These are phyloP conservation scores for Entomortierella lignicola DNA, from an alignment of 192 early-diverging fungal species.

Conservation along the genomic window DNA sequence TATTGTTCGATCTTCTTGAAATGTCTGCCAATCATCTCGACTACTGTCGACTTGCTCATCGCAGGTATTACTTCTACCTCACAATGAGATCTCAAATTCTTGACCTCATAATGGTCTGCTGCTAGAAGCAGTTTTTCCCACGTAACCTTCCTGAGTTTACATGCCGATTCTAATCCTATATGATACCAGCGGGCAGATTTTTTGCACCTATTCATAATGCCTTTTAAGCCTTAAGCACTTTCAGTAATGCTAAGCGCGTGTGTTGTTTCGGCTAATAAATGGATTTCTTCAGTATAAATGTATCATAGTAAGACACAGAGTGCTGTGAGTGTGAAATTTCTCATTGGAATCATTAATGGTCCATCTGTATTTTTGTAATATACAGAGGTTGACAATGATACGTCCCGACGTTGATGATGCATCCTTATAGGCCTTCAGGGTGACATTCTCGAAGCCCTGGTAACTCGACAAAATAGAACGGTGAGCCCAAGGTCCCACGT, in stretches of 20 bases:
- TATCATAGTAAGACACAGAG: conserved; percentile 4
- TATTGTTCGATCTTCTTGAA: conserved; percentile 6
- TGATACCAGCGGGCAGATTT: neutral
- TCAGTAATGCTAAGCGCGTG: neutral
- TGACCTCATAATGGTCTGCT: neutral
- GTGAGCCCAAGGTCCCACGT: conserved; percentile 19
- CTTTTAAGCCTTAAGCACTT: too few relatives aligned
- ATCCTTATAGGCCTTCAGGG: neutral
- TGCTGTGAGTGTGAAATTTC: neutral
- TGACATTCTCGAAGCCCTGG: neutral
- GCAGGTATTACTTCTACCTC: neutral
- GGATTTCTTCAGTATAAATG: conserved; percentile 16
- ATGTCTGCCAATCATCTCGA: neutral
- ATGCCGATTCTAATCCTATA: neutral
- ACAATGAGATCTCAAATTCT: neutral
- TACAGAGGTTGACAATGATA: conserved; percentile 7
- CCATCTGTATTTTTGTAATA: neutral
- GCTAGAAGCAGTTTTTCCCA: conserved; percentile 13
- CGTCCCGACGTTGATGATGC: neutral
- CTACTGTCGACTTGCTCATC: neutral
- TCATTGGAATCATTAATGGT: neutral
- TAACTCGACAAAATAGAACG: conserved; percentile 11
- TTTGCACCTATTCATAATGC: neutral
- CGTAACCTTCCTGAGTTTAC: conserved; percentile 9
- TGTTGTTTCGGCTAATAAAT: neutral